Conservation (phyloP, 2,329 filamentous ascomycete species). For the Botrytis cinerea region DNA sequence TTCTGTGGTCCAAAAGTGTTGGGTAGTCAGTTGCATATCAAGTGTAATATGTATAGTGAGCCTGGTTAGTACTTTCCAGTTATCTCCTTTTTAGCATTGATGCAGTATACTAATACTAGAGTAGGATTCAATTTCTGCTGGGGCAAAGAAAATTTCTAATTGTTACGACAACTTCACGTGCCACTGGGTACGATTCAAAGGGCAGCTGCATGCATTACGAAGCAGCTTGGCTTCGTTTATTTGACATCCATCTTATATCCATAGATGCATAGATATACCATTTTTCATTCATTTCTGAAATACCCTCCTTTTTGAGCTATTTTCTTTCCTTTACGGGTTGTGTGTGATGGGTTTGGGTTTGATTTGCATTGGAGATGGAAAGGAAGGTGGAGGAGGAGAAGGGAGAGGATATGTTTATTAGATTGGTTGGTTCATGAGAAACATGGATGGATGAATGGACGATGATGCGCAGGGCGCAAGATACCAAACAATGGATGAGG, state of each 20-base stretch:
- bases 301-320: slow-evolving; percentile 2
- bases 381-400: background rate
- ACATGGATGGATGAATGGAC: background rate
- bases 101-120: slow-evolving; percentile 21
- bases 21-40: slow-evolving; percentile 75
- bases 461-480: background rate
- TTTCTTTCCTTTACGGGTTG: background rate
- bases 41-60: slow-evolving; percentile 86
- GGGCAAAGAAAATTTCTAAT: slow-evolving; percentile 56
- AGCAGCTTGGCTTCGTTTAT: background rate
- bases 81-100: background rate
- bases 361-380: background rate
- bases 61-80: slow-evolving; percentile 62
- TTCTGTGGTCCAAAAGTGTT: slow-evolving; percentile 84
- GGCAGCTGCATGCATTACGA: background rate
- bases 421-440: background rate
- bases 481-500: background rate
- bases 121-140: slow-evolving; percentile 42
- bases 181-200: background rate
- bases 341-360: background rate
- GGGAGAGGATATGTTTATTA: background rate
- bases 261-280: background rate
- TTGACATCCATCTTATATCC: background rate
- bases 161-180: background rate
- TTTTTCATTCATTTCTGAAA: slow-evolving; percentile 8